A percentile compares a stretch with the other conserved stretches of the same genome.
These are phyloP conservation scores for Mycena filopes DNA, from an alignment of 768 basidiomycete genomes.

Conservation along the genomic window DNA sequence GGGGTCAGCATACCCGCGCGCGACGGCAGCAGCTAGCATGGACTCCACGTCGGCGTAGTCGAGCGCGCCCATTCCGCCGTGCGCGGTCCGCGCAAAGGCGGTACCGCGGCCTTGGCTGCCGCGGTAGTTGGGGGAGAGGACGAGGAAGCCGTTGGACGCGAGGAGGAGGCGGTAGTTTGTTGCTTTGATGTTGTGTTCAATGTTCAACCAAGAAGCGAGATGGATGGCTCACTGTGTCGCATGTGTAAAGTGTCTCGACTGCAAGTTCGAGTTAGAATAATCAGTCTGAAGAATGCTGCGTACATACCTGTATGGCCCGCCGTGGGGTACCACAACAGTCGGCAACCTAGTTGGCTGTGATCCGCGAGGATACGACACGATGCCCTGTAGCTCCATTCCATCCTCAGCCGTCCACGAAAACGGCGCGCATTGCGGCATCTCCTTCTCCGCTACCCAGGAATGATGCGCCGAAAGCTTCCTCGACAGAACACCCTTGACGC, in stretches of 20 bases:
- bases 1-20: constrained; percentile 17
- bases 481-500: constrained; percentile 12
- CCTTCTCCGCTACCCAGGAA: constrained; percentile 21
- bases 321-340: constrained; percentile 28
- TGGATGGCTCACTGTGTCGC: constrained; percentile 4
- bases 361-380: constrained; percentile 23
- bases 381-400: constrained; percentile 24
- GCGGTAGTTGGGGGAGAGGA: constrained; percentile 30
- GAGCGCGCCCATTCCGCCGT: constrained; percentile 26
- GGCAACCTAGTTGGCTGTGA: constrained; percentile 7
- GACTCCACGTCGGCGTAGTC: constrained; percentile 31
- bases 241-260: constrained; percentile 23
- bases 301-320: constrained; percentile 27
- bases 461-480: constrained; percentile 32
- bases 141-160: constrained; percentile 29
- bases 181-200: neutral
- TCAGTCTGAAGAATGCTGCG: neutral
- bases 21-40: constrained; percentile 29
- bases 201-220: neutral
- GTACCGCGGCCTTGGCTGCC: constrained; percentile 29
- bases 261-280: neutral
- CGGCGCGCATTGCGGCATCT: constrained; percentile 23
- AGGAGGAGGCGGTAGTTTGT: constrained; percentile 17
- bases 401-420: constrained; percentile 29
- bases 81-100: constrained; percentile 18